Evolutionary conservation across 108 stramenopile genomes (phyloP).

Genomic region (Nitzschia putrida): DNA sequence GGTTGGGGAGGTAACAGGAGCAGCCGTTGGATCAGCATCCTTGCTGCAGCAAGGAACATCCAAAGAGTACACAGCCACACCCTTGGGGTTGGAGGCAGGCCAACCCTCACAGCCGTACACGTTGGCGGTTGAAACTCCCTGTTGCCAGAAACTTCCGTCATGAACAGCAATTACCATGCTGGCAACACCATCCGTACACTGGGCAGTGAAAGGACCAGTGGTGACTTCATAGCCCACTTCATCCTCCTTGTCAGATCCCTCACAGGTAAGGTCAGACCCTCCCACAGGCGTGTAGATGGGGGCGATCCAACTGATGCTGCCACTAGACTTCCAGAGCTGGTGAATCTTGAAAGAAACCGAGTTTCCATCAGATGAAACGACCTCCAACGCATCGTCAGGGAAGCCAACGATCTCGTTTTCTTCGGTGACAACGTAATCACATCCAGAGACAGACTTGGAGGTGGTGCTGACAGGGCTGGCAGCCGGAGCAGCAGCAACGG

Average conservation of each 20-base stretch:
- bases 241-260: not conserved
- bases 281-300: not conserved
- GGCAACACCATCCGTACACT: not conserved
- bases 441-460: not conserved
- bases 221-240: not conserved
- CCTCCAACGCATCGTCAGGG: too few relatives aligned
- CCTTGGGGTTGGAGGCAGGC: too few relatives aligned
- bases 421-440: too few relatives aligned
- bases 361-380: too few relatives aligned
- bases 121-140: too few relatives aligned
- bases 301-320: not conserved
- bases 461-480: not conserved
- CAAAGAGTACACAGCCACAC: too few relatives aligned
- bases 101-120: too few relatives aligned
- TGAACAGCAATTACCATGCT: not conserved
- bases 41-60: too few relatives aligned
- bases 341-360: not conserved
- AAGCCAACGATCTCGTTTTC: too few relatives aligned
- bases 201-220: not conserved
- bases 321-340: not conserved
- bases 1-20: constrained; percentile 2
- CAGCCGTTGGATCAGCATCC: not conserved
- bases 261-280: not conserved
- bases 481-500: too few relatives aligned
- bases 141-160: not conserved